A percentile compares a stretch with the other conserved stretches of the same genome.
These are phyloP conservation scores for Calonectria crousiana DNA, from an alignment of 2,329 filamentous ascomycete genomes.

Conservation along the genomic window DNA sequence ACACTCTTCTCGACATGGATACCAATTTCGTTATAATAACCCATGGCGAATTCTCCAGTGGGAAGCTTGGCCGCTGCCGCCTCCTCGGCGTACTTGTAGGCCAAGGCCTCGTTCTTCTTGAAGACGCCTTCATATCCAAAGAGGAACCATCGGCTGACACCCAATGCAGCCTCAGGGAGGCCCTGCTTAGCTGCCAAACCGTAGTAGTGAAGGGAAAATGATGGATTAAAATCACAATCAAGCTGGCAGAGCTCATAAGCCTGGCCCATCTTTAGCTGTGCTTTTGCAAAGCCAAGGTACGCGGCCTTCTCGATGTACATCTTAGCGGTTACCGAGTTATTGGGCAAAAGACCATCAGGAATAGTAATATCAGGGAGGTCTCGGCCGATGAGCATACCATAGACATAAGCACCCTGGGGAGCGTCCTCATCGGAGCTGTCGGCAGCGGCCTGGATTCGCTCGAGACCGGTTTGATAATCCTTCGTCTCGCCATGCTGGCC, in stretches of 20 bases:
- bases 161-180: conserved; percentile 92
- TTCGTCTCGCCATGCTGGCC: conserved; percentile 93
- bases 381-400: conserved; percentile 92
- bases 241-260: conserved; percentile 95
- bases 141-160: conserved; percentile 98
- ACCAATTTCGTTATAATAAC: conserved; percentile 97
- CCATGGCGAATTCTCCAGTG: conserved; percentile 95
- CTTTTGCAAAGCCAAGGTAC: conserved; percentile 94
- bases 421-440: conserved; percentile 95
- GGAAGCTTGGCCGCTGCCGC: conserved; percentile 85
- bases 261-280: conserved; percentile 96
- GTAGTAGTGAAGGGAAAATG: conserved; percentile 95
- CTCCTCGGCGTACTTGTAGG: conserved; percentile 89
- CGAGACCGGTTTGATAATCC: conserved; percentile 81
- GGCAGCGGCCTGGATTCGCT: conserved; percentile 86
- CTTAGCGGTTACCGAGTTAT: conserved; percentile 79
- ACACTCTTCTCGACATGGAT: conserved; percentile 90
- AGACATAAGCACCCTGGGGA: conserved; percentile 94
- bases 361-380: conserved; percentile 92
- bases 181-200: conserved; percentile 92
- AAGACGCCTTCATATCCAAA: conserved; percentile 95
- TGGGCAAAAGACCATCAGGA: conserved; percentile 76
- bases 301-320: conserved; percentile 97
- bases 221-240: conserved; percentile 94
- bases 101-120: conserved; percentile 93